Percentiles rank a stretch among this genome's conserved stretches.
Evolutionary conservation across 2,329 filamentous ascomycete genomes (phyloP).

Genomic region (Aspergillus ruber): DNA sequence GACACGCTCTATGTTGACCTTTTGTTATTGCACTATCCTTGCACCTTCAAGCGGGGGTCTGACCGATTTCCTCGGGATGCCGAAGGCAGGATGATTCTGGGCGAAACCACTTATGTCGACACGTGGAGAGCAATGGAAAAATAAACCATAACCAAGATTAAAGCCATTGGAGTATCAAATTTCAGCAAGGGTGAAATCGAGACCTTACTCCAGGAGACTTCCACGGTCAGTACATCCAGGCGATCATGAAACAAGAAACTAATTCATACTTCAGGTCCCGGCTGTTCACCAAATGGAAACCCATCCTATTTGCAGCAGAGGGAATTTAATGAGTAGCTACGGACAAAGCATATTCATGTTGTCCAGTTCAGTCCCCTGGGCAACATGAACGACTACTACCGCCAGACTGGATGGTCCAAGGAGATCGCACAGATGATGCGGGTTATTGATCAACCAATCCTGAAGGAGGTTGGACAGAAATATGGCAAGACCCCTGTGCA

Average conservation of each 20-base stretch:
- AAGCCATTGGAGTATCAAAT: slow-evolving; percentile 24
- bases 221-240: slow-evolving; percentile 3
- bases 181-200: slow-evolving; percentile 25
- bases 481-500: slow-evolving; percentile 48
- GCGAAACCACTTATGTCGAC: slow-evolving; percentile 44
- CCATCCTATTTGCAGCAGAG: slow-evolving; percentile 50
- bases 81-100: slow-evolving; percentile 48
- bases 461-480: slow-evolving; percentile 49
- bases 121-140: slow-evolving; percentile 28
- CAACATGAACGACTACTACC: slow-evolving; percentile 54
- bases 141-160: slow-evolving; percentile 18
- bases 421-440: slow-evolving; percentile 47
- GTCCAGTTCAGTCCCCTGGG: slow-evolving; percentile 57
- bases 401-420: slow-evolving; percentile 41
- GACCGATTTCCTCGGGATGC: slow-evolving; percentile 39
- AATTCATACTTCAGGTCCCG: slow-evolving; percentile 32
- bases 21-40: slow-evolving; percentile 54
- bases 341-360: slow-evolving; percentile 48
- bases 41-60: slow-evolving; percentile 8
- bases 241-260: slow-evolving; percentile 25
- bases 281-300: slow-evolving; percentile 60
- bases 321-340: slow-evolving; percentile 47
- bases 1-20: slow-evolving; percentile 59
- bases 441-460: slow-evolving; percentile 42
- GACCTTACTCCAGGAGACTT: slow-evolving; percentile 23